phyloP scores from a whole-genome alignment of 176 grass and related monocot genomes.

The Phoenix dactylifera region DNA sequence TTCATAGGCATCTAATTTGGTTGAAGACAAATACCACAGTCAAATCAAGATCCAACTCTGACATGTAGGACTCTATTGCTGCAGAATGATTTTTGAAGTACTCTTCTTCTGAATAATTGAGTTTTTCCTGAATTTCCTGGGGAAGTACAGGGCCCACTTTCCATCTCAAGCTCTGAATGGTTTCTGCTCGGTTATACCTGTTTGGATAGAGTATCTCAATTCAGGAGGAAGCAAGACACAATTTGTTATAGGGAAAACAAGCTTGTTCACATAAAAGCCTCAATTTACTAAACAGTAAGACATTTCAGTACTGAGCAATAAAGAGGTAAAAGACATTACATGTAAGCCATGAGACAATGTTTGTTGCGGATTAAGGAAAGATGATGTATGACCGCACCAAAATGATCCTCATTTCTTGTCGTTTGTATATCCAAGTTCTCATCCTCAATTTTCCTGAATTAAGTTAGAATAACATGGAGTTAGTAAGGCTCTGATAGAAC shows the following conservation, averaged over 20 bases:
- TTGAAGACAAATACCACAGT: conserved; percentile 49
- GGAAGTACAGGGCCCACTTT: conserved; percentile 84
- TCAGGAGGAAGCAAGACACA: no score
- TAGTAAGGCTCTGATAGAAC: neutral
- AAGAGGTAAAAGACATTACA: conserved; percentile 28
- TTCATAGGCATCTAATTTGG: no score
- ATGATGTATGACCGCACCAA: conserved; percentile 79
- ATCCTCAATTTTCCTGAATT: conserved; percentile 72
- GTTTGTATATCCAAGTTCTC: conserved; percentile 55
- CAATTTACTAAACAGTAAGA: no score
- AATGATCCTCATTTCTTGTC: conserved; percentile 47
- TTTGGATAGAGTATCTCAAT: no score
- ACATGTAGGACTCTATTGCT: conserved; percentile 67
- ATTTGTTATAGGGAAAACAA: neutral
- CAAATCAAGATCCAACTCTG: conserved; percentile 91
- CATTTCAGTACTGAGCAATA: no score
- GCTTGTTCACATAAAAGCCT: neutral
- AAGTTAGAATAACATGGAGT: neutral
- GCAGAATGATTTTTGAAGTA: conserved; percentile 77
- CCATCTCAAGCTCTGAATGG: conserved; percentile 93
- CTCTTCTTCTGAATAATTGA: conserved; percentile 78
- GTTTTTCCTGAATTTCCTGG: conserved; percentile 86
- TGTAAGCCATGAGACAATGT: conserved; percentile 95
- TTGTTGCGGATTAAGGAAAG: conserved; percentile 92
- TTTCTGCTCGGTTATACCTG: conserved; percentile 72